Conservation (phyloP, 2,329 filamentous ascomycete genomes). For the Lasiodiplodia theobromae region DNA sequence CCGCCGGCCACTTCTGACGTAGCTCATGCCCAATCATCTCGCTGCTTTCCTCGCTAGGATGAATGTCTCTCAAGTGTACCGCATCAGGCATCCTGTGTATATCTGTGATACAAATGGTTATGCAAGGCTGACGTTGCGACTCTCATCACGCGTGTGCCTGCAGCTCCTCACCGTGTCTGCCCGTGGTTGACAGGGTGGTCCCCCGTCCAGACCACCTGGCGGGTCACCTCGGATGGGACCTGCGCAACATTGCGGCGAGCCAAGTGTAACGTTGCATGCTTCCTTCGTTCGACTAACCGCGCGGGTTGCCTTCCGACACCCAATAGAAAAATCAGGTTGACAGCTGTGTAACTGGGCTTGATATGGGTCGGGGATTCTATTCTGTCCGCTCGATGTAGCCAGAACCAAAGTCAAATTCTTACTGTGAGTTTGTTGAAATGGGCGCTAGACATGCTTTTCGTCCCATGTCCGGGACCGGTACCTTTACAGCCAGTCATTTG, state of each 20-base stretch:
- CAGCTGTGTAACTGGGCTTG: too few species aligned
- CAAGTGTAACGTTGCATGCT: neutral
- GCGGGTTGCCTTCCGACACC: neutral
- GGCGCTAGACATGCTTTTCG: too few species aligned
- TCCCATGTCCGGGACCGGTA: too few species aligned
- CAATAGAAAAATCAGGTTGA: too few species aligned
- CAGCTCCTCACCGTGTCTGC: conserved; percentile 10
- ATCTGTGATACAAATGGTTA: conserved; percentile 5
- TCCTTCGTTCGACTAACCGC: neutral
- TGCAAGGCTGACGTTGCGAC: conserved; percentile 6
- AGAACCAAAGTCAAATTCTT: too few species aligned
- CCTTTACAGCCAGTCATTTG: too few species aligned
- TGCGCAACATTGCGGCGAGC: neutral
- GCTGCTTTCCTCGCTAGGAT: conserved; percentile 8
- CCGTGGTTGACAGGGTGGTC: conserved; percentile 12
- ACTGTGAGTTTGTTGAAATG: too few species aligned
- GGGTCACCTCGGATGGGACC: neutral
- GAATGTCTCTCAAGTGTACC: neutral
- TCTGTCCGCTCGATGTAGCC: too few species aligned
- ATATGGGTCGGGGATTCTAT: too few species aligned
- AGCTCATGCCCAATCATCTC: conserved; percentile 19
- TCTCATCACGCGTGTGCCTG: conserved; percentile 15
- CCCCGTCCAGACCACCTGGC: neutral
- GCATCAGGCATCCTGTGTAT: conserved; percentile 5
- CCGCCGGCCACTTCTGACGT: conserved; percentile 11